Evolutionary conservation across 1,284 basidiomycete genomes (phyloP).

Genomic region (Erythrobasidium hasegawianum): DNA sequence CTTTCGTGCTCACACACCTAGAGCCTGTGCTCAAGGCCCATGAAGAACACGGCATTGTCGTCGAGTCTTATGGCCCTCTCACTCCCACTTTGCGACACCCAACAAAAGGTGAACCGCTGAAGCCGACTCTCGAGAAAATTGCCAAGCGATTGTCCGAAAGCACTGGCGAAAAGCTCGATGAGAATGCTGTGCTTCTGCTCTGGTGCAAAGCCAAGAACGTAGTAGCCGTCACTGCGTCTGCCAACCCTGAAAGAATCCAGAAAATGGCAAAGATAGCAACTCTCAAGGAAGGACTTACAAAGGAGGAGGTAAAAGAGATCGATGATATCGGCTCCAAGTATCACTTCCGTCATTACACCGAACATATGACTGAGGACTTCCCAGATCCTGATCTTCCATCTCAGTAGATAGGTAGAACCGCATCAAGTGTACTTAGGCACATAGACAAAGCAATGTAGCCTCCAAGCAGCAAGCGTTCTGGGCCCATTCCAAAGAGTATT

Average conservation of each 20-base stretch:
- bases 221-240: constrained; percentile 70
- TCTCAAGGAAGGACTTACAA: constrained; percentile 58
- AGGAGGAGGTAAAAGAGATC: constrained; percentile 62
- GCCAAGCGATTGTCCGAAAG: constrained; percentile 47
- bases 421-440: no score
- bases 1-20: constrained; percentile 41
- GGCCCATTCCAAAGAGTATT: no score
- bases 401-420: constrained; percentile 1
- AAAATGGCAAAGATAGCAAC: constrained; percentile 61
- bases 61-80: constrained; percentile 58
- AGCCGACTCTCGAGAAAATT: constrained; percentile 56
- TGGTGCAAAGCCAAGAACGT: constrained; percentile 61
- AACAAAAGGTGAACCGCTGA: constrained; percentile 60
- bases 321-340: constrained; percentile 60
- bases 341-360: constrained; percentile 54
- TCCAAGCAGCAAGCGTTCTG: no score
- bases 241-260: constrained; percentile 62
- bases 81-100: constrained; percentile 48
- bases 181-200: constrained; percentile 59
- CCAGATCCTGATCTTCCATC: constrained; percentile 47
- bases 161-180: constrained; percentile 54
- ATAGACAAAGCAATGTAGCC: no score
- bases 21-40: constrained; percentile 40
- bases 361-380: constrained; percentile 49
- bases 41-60: constrained; percentile 40